Conservation (phyloP, 2,329 filamentous ascomycete species). For the Verticillium tricorpus region DNA sequence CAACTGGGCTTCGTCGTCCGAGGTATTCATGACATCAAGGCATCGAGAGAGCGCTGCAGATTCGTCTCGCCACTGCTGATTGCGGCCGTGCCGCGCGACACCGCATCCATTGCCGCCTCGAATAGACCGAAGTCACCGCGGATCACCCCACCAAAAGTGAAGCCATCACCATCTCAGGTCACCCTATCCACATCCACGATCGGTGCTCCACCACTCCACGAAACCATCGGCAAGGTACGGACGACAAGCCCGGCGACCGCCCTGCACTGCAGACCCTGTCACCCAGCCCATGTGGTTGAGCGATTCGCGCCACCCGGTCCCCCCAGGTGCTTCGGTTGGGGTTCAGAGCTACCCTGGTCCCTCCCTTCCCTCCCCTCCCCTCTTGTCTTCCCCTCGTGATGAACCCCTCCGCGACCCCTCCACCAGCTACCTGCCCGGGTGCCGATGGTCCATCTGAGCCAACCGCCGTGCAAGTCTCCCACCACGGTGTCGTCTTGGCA, state of each 20-base stretch:
- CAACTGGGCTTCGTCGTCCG: no score
- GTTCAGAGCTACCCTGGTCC: background rate
- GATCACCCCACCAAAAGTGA: background rate
- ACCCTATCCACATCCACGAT: background rate
- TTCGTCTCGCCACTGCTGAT: background rate
- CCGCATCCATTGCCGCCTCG: background rate
- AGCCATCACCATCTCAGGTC: background rate
- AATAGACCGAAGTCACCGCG: background rate
- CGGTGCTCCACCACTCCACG: background rate
- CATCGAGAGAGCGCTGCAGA: background rate
- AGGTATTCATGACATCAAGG: background rate
- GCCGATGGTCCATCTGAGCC: background rate
- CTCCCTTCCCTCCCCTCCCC: background rate
- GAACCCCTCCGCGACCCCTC: background rate
- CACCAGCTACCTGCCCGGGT: background rate
- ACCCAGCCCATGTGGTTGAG: background rate
- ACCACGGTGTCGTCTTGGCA: background rate
- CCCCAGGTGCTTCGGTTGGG: background rate
- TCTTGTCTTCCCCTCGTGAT: conserved; percentile 15
- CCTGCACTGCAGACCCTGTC: background rate
- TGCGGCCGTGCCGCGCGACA: background rate
- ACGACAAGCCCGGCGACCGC: background rate
- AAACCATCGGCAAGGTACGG: background rate
- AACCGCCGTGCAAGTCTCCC: background rate
- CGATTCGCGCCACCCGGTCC: background rate